phyloP scores from a whole-genome alignment of 176 grass and related monocot genomes.

The Carex scoparia region DNA sequence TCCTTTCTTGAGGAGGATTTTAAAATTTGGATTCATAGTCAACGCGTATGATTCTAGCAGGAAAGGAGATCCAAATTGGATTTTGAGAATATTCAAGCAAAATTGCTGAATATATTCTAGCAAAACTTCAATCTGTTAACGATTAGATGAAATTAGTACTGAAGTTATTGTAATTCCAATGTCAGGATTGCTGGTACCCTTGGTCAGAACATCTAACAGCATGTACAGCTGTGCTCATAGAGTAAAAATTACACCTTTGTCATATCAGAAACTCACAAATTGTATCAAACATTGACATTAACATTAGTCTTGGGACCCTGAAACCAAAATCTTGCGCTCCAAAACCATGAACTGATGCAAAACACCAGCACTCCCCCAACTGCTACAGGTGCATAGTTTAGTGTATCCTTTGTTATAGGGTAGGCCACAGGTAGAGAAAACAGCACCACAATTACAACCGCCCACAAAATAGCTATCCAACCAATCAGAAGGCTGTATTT shows the following conservation, averaged over 20 bases:
- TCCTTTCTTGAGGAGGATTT: no score
- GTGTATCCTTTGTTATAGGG: conserved; percentile 38
- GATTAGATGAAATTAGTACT: background rate
- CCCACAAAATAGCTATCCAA: conserved; percentile 50
- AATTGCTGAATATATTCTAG: background rate
- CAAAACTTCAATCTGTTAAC: background rate
- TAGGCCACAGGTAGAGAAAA: conserved; percentile 78
- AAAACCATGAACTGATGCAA: conserved; percentile 31
- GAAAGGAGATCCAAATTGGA: no score
- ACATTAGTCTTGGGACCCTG: conserved; percentile 33
- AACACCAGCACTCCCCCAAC: conserved; percentile 55
- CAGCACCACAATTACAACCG: conserved; percentile 42
- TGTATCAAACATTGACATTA: background rate
- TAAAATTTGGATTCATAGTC: no score
- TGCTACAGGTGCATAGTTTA: conserved; percentile 70
- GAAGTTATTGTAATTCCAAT: background rate
- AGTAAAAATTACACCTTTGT: background rate
- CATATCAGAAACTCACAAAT: background rate
- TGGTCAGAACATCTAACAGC: background rate
- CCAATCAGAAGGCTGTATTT: conserved; percentile 25
- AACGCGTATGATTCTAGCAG: no score
- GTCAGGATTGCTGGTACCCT: background rate
- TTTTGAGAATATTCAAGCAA: no score
- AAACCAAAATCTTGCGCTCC: conserved; percentile 61
- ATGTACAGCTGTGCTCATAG: background rate